These are phyloP conservation scores for Exophiala bonariae DNA, from an alignment of 2,329 filamentous ascomycete species.

Conservation along the genomic window DNA sequence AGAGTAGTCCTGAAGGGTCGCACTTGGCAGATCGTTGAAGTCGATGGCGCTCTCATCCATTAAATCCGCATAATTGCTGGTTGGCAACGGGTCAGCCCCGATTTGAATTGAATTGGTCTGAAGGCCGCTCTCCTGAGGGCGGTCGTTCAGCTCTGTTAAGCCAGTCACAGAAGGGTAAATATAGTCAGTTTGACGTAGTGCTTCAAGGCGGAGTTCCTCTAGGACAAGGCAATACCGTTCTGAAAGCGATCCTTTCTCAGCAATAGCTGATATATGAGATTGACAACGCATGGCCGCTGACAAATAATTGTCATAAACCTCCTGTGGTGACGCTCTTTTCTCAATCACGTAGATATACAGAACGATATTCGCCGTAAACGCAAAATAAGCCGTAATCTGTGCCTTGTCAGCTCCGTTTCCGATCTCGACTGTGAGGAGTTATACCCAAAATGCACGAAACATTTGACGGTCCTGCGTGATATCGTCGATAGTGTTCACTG, in stretches of 20 bases:
- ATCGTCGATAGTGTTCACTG: conserved; percentile 41
- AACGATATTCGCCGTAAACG: conserved; percentile 24
- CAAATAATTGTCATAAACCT: conserved; percentile 22
- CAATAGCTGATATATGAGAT: conserved; percentile 23
- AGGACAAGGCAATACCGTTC: conserved; percentile 27
- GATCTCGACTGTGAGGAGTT: not conserved
- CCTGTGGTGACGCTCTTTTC: conserved; percentile 9
- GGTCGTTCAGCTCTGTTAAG: not conserved
- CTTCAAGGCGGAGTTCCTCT: conserved; percentile 25
- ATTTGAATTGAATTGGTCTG: conserved; percentile 6
- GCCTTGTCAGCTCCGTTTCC: conserved; percentile 32
- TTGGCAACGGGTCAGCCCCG: conserved; percentile 20
- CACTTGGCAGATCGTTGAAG: conserved; percentile 4
- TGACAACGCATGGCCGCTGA: conserved; percentile 24
- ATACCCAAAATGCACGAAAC: conserved; percentile 45
- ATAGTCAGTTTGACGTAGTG: conserved; percentile 23
- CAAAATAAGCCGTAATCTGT: conserved; percentile 32
- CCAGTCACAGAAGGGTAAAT: not conserved
- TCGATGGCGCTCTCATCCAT: conserved; percentile 4
- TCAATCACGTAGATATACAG: conserved; percentile 29
- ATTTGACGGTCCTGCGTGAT: conserved; percentile 38
- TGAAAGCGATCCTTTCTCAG: conserved; percentile 25
- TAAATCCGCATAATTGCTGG: conserved; percentile 13
- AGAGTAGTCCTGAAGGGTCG: conserved; percentile 20
- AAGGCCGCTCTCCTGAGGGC: not conserved